Evolutionary conservation across 192 early-diverging fungal species (phyloP), one percentile per base, ranked within the genome.

Genomic region (Coemansia sp.): DNA sequence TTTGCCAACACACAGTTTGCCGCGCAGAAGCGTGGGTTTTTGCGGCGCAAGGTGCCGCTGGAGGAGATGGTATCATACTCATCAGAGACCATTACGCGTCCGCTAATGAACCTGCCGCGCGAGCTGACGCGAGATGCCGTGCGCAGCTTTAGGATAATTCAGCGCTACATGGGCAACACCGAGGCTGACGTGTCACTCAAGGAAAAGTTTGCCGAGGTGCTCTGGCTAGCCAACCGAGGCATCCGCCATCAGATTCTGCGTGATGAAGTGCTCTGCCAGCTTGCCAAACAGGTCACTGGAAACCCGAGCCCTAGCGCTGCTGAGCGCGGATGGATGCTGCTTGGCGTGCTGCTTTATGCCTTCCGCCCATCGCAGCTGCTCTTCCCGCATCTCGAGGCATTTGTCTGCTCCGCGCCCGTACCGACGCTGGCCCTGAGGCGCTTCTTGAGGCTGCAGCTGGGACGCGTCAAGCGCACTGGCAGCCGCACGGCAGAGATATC

Each of bases 251-350:
- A 86, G 27, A 82, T 85, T 29, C 72, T 98, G 68, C 83, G 94
- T 32, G 96, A 98, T 68, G 96, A 98, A 70, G 91, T 95, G 43
- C 94, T 92, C 62, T 93, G 94, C 38, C 95, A 97, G 83, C 68
- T 96, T 21, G 93, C 91, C 81, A 95, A 95, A 71, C 93, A 95
- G 61, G 63, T 93, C 33, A 87, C 85, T 7, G 73, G 87, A 17
- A 93, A 95, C 55, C 93, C 93, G 12, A 80, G 72, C 41, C 27
- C 66, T 4, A 42, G 32, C 1, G 71, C 88, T 34, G 82, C 86
- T 18, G 82, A 83, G 73, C 85, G 89, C 57, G 95, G 94, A 18
- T 98, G 95, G 95, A 74, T 87, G 60, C 72, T 98, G 43, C 72
- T 95, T 53, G 86, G 85, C 50, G 90, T 93, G 39, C 65, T 97